Percentiles rank a stretch among this genome's conserved stretches.
Evolutionary conservation across 2,329 filamentous ascomycete genomes (phyloP).

Genomic region (Ophiostoma australiae): DNA sequence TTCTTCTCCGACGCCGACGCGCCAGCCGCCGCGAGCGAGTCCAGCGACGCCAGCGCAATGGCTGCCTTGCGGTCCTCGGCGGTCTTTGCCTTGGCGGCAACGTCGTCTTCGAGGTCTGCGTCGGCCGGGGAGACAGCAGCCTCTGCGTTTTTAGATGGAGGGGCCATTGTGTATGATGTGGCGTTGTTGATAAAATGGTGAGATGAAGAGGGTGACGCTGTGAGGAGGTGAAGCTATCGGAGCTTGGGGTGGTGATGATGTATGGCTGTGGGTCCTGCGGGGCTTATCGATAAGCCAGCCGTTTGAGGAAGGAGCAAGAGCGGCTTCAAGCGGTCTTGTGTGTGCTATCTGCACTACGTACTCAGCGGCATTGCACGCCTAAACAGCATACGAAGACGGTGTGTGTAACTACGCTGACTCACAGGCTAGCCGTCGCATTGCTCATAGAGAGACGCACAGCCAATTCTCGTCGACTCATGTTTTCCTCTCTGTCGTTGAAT

Average conservation of each 20-base stretch:
- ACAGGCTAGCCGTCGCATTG: background rate
- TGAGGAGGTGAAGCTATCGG: background rate
- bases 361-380: background rate
- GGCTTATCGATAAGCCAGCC: slow-evolving; percentile 9
- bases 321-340: background rate
- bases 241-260: slow-evolving; percentile 2
- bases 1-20: slow-evolving; percentile 48
- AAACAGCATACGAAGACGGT: background rate
- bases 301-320: background rate
- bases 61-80: slow-evolving; percentile 75
- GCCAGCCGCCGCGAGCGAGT: slow-evolving; percentile 44
- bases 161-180: background rate
- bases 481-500: background rate
- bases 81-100: slow-evolving; percentile 50
- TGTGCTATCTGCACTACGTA: background rate
- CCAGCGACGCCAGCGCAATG: slow-evolving; percentile 66
- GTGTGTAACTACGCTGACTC: background rate
- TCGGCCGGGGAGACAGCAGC: background rate
- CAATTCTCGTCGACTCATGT: background rate
- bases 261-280: slow-evolving; percentile 9
- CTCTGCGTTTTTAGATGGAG: slow-evolving; percentile 14
- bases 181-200: background rate
- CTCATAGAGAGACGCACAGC: background rate
- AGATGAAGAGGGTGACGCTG: background rate
- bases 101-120: slow-evolving; percentile 42